Evolutionary conservation across 495 filamentous ascomycete genomes (phyloP).

Genomic region (Podospora didyma): DNA sequence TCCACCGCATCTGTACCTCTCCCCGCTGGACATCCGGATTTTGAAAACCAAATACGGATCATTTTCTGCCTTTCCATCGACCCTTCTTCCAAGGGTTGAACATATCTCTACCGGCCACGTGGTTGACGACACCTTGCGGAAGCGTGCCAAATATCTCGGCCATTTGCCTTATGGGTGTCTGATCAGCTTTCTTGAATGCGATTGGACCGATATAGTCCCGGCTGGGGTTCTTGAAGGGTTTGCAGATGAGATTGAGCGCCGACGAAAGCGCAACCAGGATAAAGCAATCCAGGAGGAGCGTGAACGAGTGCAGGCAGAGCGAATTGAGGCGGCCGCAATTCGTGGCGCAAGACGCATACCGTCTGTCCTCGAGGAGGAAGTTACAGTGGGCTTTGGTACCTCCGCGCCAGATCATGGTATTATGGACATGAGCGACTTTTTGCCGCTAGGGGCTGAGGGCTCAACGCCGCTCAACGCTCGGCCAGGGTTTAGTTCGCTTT

Average conservation of each 20-base stretch:
- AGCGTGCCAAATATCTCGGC: constrained; percentile 82
- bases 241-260: constrained; percentile 67
- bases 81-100: constrained; percentile 85
- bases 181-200: constrained; percentile 90
- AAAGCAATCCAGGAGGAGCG: constrained; percentile 90
- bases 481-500: constrained; percentile 40
- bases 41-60: constrained; percentile 84
- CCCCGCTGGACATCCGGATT: constrained; percentile 91
- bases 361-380: constrained; percentile 34
- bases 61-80: constrained; percentile 80
- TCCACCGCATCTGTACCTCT: constrained; percentile 86
- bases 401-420: constrained; percentile 19
- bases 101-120: constrained; percentile 87
- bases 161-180: constrained; percentile 93
- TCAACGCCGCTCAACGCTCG: constrained; percentile 36
- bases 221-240: constrained; percentile 73
- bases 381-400: constrained; percentile 26
- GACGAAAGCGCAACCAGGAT: constrained; percentile 75
- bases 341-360: constrained; percentile 38
- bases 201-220: constrained; percentile 88
- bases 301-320: constrained; percentile 82
- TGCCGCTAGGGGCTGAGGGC: constrained; percentile 53
- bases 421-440: constrained; percentile 56
- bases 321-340: constrained; percentile 59
- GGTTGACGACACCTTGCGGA: constrained; percentile 84